These are phyloP conservation scores for Microbotryum violaceum DNA, from an alignment of 1,284 basidiomycete genomes.

Conservation along the genomic window DNA sequence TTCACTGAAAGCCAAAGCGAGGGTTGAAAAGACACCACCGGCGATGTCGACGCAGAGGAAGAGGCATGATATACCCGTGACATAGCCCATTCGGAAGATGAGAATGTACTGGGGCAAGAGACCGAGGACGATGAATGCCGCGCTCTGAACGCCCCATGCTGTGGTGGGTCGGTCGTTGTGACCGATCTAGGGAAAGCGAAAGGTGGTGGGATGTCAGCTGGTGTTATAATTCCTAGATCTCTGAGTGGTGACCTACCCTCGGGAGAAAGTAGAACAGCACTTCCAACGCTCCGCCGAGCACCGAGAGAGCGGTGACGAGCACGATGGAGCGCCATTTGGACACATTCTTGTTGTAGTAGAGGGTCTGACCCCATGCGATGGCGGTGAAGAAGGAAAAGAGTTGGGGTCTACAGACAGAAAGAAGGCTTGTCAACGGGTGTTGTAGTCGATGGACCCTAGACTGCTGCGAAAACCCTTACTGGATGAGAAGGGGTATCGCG, in stretches of 20 bases:
- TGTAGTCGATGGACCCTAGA: background rate
- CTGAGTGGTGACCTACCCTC: background rate
- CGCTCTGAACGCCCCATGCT: conserved; percentile 6
- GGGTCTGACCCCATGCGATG: conserved; percentile 15
- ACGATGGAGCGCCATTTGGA: background rate
- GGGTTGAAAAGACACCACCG: conserved; percentile 17
- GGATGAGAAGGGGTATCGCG: conserved; percentile 2
- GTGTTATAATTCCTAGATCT: background rate
- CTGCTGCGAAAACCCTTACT: background rate
- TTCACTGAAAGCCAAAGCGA: conserved; percentile 9
- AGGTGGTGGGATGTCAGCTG: background rate
- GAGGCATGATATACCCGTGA: conserved; percentile 17
- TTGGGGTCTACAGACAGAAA: conserved; percentile 8
- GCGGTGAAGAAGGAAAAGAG: conserved; percentile 8
- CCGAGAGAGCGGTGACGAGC: background rate
- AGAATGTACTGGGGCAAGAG: conserved; percentile 7
- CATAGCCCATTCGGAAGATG: background rate
- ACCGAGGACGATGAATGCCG: conserved; percentile 13
- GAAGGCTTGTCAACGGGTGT: background rate
- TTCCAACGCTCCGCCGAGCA: conserved; percentile 11
- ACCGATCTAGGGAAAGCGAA: background rate
- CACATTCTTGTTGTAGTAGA: conserved; percentile 9
- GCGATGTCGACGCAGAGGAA: conserved; percentile 19
- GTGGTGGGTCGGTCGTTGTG: conserved; percentile 1
- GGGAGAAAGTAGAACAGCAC: conserved; percentile 4